Evolutionary conservation across 768 basidiomycete genomes (phyloP).

Genomic region (Leccinum imitatum): DNA sequence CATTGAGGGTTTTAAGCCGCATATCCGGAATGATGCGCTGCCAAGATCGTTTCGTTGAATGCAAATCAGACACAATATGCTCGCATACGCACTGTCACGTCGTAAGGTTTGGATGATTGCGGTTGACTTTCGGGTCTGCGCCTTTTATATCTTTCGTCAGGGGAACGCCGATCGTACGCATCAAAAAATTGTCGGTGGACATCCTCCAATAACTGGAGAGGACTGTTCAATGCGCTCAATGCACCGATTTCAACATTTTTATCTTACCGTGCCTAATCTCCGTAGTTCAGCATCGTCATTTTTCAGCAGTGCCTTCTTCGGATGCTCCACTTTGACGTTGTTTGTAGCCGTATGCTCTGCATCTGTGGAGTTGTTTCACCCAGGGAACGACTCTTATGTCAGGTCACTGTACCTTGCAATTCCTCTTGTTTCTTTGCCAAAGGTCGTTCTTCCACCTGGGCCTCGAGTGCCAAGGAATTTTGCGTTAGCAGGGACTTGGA

Average conservation of each 20-base stretch:
- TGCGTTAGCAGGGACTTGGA: slow-evolving; percentile 61
- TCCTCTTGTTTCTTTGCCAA: slow-evolving; percentile 86
- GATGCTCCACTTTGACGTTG: slow-evolving; percentile 42
- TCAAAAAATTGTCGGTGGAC: slow-evolving; percentile 78
- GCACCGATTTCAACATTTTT: neutral
- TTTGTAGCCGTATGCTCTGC: slow-evolving; percentile 18
- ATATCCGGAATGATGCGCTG: slow-evolving; percentile 85
- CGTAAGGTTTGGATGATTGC: slow-evolving; percentile 44
- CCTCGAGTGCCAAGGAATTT: slow-evolving; percentile 77
- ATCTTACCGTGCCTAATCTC: slow-evolving; percentile 68
- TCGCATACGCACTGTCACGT: slow-evolving; percentile 70
- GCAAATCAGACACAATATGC: neutral
- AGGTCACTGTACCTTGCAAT: slow-evolving; percentile 48
- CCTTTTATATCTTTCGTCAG: slow-evolving; percentile 30
- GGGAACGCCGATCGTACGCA: slow-evolving; percentile 51
- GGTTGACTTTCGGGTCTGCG: slow-evolving; percentile 24
- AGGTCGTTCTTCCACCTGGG: slow-evolving; percentile 83
- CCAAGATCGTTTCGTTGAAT: slow-evolving; percentile 5
- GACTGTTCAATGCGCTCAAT: neutral
- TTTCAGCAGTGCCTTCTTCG: slow-evolving; percentile 76
- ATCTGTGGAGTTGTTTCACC: slow-evolving; percentile 9
- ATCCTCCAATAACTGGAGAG: slow-evolving; percentile 67
- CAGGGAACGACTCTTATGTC: neutral
- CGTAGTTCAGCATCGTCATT: slow-evolving; percentile 84
- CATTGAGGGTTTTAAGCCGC: slow-evolving; percentile 72